A percentile compares a stretch with the other conserved stretches of the same genome.
phyloP scores from a whole-genome alignment of 1,284 basidiomycete genomes.

The Trichosporon coremiiforme region DNA sequence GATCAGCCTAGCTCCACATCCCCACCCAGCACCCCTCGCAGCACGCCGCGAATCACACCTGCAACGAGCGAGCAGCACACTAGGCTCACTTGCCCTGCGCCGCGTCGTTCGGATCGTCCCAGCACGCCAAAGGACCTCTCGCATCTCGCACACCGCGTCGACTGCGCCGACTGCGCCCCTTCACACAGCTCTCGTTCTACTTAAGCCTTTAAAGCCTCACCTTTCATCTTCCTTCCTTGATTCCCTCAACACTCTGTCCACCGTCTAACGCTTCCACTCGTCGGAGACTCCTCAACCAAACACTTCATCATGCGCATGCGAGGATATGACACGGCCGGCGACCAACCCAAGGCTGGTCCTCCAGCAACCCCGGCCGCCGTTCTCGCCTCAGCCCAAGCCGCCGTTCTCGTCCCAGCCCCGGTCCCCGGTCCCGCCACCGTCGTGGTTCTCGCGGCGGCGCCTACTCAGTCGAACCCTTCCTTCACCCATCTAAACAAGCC shows the following conservation, averaged over 20 bases:
- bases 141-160: neutral
- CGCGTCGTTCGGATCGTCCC: too few species aligned
- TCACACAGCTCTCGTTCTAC: neutral
- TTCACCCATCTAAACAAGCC: neutral
- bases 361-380: neutral
- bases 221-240: neutral
- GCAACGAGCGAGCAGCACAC: neutral
- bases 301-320: conserved; percentile 24
- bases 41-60: neutral
- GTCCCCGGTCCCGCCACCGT: too few species aligned
- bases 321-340: neutral
- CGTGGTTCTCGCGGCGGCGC: too few species aligned
- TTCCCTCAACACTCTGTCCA: neutral
- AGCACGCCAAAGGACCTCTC: neutral
- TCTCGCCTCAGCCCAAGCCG: neutral
- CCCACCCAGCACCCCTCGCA: too few species aligned
- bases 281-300: neutral
- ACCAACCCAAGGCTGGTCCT: neutral
- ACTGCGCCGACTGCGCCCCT: too few species aligned
- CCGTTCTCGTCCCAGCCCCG: too few species aligned
- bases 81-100: too few species aligned
- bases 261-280: neutral
- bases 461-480: neutral
- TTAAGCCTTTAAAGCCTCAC: neutral
- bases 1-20: neutral